These are phyloP conservation scores for Colletotrichum gigasporum DNA, from an alignment of 2,329 filamentous ascomycete species.

Conservation along the genomic window DNA sequence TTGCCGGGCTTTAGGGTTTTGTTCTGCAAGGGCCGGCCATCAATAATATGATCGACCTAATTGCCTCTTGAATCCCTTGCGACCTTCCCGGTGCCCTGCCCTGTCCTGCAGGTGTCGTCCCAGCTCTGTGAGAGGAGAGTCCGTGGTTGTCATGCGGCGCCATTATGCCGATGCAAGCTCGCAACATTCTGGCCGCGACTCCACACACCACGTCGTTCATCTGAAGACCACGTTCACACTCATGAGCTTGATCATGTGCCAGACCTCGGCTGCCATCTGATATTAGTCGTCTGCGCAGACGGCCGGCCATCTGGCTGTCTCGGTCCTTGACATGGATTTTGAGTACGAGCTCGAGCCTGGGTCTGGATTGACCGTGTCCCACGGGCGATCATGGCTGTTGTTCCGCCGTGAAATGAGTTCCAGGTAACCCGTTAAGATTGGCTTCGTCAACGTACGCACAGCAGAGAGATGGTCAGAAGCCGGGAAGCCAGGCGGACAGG, in stretches of 20 bases:
- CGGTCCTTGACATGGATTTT: background rate
- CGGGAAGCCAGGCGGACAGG: constrained; percentile 7
- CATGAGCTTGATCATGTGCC: background rate
- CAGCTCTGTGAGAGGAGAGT: background rate
- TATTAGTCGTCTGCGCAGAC: background rate
- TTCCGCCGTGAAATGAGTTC: constrained; percentile 9
- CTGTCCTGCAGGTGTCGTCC: background rate
- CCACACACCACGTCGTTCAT: background rate
- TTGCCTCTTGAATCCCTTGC: background rate
- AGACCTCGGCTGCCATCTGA: background rate
- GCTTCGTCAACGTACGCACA: background rate
- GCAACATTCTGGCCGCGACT: background rate
- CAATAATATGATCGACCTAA: constrained; percentile 17
- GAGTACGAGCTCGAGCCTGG: background rate
- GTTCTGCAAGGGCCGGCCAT: background rate
- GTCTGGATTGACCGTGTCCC: background rate
- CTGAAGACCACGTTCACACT: background rate
- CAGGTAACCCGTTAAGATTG: constrained; percentile 15
- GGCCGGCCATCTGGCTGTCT: background rate
- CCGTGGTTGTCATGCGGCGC: background rate
- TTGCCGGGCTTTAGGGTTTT: background rate
- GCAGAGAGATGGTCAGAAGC: background rate
- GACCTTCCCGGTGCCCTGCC: background rate
- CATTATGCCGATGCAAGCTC: background rate
- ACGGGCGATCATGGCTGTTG: background rate